These are phyloP conservation scores for Cladophialophora exuberans DNA, from an alignment of 2,329 filamentous ascomycete species.

Conservation along the genomic window DNA sequence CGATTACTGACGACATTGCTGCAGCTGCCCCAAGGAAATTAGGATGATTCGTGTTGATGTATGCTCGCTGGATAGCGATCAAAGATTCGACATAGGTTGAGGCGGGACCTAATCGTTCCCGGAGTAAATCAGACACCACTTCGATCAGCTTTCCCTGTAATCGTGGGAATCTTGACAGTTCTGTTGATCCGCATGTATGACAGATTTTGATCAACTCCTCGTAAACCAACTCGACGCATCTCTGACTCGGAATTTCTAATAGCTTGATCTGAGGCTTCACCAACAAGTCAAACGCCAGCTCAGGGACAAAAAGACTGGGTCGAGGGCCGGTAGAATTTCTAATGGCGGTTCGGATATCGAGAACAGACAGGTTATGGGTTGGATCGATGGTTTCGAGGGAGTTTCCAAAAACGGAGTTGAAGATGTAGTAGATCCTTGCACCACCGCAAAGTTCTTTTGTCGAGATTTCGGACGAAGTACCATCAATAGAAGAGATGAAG, in stretches of 20 bases:
- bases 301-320: slow-evolving; percentile 93
- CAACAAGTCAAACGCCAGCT: slow-evolving; percentile 94
- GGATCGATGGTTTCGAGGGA: slow-evolving; percentile 95
- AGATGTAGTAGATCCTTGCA: slow-evolving; percentile 97
- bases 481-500: slow-evolving; percentile 98
- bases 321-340: slow-evolving; percentile 96
- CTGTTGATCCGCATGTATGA: slow-evolving; percentile 95
- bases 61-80: slow-evolving; percentile 95
- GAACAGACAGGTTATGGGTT: slow-evolving; percentile 88
- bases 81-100: slow-evolving; percentile 93
- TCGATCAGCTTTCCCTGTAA: slow-evolving; percentile 97
- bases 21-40: slow-evolving; percentile 97
- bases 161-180: slow-evolving; percentile 87
- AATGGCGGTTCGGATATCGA: slow-evolving; percentile 95
- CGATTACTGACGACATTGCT: slow-evolving; percentile 96
- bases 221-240: slow-evolving; percentile 96
- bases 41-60: slow-evolving; percentile 99
- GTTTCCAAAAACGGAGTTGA: slow-evolving; percentile 98
- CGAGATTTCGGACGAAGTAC: slow-evolving; percentile 97
- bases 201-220: slow-evolving; percentile 99
- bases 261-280: slow-evolving; percentile 99
- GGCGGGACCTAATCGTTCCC: slow-evolving; percentile 86
- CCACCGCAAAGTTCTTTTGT: slow-evolving; percentile 97
- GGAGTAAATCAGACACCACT: slow-evolving; percentile 91
- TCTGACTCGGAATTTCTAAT: slow-evolving; percentile 89